Evolutionary conservation across 768 basidiomycete species (phyloP).

Genomic region (Pluteus cervinus): DNA sequence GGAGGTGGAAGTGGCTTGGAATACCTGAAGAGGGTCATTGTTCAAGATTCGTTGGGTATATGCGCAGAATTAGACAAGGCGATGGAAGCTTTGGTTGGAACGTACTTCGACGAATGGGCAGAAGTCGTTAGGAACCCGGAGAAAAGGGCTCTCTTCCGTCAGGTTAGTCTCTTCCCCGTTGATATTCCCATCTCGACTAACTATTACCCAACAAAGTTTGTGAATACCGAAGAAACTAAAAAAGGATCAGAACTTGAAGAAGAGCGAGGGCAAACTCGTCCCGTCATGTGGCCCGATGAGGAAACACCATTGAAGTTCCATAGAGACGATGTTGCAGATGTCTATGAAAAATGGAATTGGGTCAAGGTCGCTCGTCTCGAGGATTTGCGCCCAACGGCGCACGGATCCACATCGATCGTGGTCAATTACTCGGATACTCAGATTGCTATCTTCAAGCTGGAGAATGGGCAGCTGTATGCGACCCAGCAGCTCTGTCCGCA

Average conservation of each 20-base stretch:
- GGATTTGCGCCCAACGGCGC: not conserved
- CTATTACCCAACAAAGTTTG: conserved; percentile 56
- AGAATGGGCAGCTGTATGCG: conserved; percentile 51
- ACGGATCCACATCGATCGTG: conserved; percentile 19
- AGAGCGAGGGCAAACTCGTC: conserved; percentile 58
- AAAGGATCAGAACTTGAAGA: conserved; percentile 43
- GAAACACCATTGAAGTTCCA: conserved; percentile 42
- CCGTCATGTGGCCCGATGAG: conserved; percentile 64
- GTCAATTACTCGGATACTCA: conserved; percentile 62
- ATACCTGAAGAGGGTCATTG: conserved; percentile 55
- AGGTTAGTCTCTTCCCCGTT: conserved; percentile 8
- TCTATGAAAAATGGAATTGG: conserved; percentile 36
- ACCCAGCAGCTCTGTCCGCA: conserved; percentile 62
- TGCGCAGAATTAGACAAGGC: conserved; percentile 60
- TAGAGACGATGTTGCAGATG: conserved; percentile 24
- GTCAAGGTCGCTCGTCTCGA: conserved; percentile 12
- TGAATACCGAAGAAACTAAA: conserved; percentile 49
- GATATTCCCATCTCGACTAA: conserved; percentile 31
- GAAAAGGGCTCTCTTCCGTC: conserved; percentile 10
- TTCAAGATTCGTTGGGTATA: conserved; percentile 70
- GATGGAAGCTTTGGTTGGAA: conserved; percentile 60
- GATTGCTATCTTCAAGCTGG: conserved; percentile 63
- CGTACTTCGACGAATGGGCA: conserved; percentile 69
- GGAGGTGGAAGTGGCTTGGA: conserved; percentile 67
- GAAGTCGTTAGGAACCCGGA: conserved; percentile 41